These are phyloP conservation scores for Trypethelium eluteriae DNA, from an alignment of 495 filamentous ascomycete species.

Conservation along the genomic window DNA sequence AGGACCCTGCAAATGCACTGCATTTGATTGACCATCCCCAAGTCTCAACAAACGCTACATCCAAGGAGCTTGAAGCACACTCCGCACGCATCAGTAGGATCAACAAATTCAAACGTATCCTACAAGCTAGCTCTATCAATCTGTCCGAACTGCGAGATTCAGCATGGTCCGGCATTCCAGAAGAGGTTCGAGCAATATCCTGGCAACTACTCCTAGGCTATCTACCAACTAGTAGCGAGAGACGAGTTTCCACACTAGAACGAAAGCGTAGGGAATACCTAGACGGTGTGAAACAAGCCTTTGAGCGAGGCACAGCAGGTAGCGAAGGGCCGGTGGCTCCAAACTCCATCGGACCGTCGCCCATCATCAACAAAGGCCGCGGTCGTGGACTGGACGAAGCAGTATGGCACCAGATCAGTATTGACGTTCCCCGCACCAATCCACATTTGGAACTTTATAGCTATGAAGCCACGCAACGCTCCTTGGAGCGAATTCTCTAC, in stretches of 20 bases:
- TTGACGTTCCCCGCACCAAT: constrained; percentile 94
- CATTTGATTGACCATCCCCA: constrained; percentile 87
- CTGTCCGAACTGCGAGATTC: constrained; percentile 72
- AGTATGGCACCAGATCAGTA: constrained; percentile 98
- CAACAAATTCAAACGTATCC: constrained; percentile 94
- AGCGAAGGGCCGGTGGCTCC: constrained; percentile 27
- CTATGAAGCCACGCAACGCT: constrained; percentile 92
- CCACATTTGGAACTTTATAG: constrained; percentile 90
- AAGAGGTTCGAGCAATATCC: constrained; percentile 93
- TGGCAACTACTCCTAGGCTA: constrained; percentile 96
- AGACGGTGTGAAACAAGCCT: constrained; percentile 90
- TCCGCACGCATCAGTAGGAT: constrained; percentile 85
- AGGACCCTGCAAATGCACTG: constrained; percentile 89
- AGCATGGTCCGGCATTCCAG: constrained; percentile 88
- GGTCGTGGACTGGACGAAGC: constrained; percentile 81
- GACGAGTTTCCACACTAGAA: constrained; percentile 82
- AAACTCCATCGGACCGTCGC: constrained; percentile 17
- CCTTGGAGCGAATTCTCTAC: constrained; percentile 88
- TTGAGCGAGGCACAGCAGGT: constrained; percentile 58
- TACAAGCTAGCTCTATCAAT: constrained; percentile 84
- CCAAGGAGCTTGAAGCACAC: constrained; percentile 80
- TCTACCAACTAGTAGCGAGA: constrained; percentile 85
- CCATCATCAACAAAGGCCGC: constrained; percentile 39
- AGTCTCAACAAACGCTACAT: constrained; percentile 61
- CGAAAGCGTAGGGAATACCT: constrained; percentile 95